phyloP scores from a whole-genome alignment of 2,329 filamentous ascomycete species.

The Aureobasidium uvarum region DNA sequence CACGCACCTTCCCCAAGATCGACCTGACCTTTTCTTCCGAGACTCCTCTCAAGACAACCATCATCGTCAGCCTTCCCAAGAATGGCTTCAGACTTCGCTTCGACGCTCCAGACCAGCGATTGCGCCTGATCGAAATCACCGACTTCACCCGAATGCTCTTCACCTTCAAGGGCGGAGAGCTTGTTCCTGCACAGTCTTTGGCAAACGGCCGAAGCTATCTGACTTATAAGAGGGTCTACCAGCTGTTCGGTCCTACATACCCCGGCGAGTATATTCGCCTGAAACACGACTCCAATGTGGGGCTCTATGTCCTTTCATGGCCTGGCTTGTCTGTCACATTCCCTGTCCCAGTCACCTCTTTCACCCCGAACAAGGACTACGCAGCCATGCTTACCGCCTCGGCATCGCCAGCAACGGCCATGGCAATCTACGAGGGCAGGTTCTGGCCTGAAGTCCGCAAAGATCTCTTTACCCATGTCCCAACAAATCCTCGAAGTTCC shows the following conservation, averaged over 20 bases:
- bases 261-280: constrained; percentile 85
- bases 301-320: constrained; percentile 89
- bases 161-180: constrained; percentile 61
- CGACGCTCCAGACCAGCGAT: constrained; percentile 86
- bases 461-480: constrained; percentile 70
- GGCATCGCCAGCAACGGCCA: constrained; percentile 73
- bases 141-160: constrained; percentile 86
- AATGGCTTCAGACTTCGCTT: constrained; percentile 92
- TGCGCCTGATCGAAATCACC: constrained; percentile 85
- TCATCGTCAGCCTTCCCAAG: constrained; percentile 71
- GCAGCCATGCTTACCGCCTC: constrained; percentile 80
- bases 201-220: constrained; percentile 67
- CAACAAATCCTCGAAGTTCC: constrained; percentile 71
- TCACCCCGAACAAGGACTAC: constrained; percentile 74
- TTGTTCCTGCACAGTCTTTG: constrained; percentile 26
- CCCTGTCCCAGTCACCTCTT: constrained; percentile 69
- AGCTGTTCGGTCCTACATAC: constrained; percentile 91
- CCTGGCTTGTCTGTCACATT: constrained; percentile 94
- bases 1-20: constrained; percentile 76
- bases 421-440: constrained; percentile 86
- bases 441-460: constrained; percentile 85
- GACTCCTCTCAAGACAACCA: constrained; percentile 69
- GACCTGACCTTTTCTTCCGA: constrained; percentile 77
- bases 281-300: constrained; percentile 53
- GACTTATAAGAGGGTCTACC: constrained; percentile 65